Evolutionary conservation across 306 rosid genomes (phyloP).

Genomic region (Gynostemma pentaphyllum): DNA sequence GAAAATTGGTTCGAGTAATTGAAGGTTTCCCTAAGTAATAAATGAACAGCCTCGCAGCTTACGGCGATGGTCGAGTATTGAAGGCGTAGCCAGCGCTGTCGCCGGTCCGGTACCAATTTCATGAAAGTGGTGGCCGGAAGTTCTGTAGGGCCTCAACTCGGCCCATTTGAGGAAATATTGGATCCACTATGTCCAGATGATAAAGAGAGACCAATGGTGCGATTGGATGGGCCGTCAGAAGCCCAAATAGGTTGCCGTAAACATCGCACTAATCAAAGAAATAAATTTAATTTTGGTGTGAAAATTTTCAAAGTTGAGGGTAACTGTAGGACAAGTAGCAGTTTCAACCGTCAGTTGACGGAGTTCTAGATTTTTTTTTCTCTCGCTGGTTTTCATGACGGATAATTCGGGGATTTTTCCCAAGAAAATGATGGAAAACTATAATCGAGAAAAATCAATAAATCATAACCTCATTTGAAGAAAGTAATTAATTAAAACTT

Average conservation of each 20-base stretch:
- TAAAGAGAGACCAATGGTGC: constrained; percentile 60
- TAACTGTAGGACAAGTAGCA: neutral
- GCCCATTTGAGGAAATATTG: constrained; percentile 49
- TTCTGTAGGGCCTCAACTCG: constrained; percentile 35
- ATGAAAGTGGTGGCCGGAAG: constrained; percentile 53
- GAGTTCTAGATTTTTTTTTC: neutral
- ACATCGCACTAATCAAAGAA: constrained; percentile 47
- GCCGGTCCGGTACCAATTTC: constrained; percentile 43
- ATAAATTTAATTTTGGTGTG: neutral
- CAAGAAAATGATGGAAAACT: neutral
- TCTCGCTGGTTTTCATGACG: neutral
- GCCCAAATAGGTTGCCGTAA: constrained; percentile 59
- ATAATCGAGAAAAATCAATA: neutral
- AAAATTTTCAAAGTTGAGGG: neutral
- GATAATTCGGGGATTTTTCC: neutral
- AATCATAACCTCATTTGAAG: no score
- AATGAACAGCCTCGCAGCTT: no score
- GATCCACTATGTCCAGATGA: constrained; percentile 60
- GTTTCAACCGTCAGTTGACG: neutral
- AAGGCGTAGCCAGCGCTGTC: constrained; percentile 36
- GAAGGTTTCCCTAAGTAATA: no score
- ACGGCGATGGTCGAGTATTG: constrained; percentile 49
- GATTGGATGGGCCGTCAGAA: constrained; percentile 60
- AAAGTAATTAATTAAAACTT: neutral
- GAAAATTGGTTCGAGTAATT: no score